Conservation (phyloP, 176 grass and related monocot species). For the Aegilops umbellulata region DNA sequence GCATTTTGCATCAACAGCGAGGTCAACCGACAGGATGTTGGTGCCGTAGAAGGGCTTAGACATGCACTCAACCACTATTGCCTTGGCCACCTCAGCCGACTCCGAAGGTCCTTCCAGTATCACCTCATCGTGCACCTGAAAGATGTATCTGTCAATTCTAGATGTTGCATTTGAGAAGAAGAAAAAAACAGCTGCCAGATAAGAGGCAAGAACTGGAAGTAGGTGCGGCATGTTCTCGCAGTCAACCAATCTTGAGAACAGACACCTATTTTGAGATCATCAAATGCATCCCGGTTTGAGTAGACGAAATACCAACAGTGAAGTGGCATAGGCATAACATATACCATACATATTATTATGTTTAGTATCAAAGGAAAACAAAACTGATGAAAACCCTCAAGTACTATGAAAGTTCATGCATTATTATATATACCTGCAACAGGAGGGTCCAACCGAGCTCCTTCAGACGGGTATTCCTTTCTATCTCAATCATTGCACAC, state of each 20-base stretch:
- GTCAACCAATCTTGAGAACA: not conserved
- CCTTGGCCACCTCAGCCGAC: slow-evolving; percentile 84
- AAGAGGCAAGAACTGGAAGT: not conserved
- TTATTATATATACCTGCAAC: slow-evolving; percentile 64
- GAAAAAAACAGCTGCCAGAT: not conserved
- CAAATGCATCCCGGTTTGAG: not conserved
- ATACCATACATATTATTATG: not conserved
- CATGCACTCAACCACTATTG: slow-evolving; percentile 94
- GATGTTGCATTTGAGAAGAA: not conserved
- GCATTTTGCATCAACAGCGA: slow-evolving; percentile 93
- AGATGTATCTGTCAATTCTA: slow-evolving; percentile 21
- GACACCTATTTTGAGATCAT: not conserved
- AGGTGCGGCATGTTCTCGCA: not conserved
- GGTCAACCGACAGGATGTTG: slow-evolving; percentile 80
- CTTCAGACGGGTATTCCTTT: slow-evolving; percentile 66
- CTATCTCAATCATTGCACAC: slow-evolving; percentile 99
- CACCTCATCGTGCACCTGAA: slow-evolving; percentile 97
- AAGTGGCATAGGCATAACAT: not conserved
- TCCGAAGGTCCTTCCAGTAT: slow-evolving; percentile 93
- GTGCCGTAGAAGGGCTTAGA: slow-evolving; percentile 79
- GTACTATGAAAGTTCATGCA: not conserved
- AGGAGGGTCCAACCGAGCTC: slow-evolving; percentile 86
- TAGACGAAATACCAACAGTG: not conserved
- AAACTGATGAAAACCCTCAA: not conserved
- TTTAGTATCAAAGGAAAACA: not conserved